Conservation (phyloP, 768 basidiomycete species). For the Amanita pseudoporphyria region DNA sequence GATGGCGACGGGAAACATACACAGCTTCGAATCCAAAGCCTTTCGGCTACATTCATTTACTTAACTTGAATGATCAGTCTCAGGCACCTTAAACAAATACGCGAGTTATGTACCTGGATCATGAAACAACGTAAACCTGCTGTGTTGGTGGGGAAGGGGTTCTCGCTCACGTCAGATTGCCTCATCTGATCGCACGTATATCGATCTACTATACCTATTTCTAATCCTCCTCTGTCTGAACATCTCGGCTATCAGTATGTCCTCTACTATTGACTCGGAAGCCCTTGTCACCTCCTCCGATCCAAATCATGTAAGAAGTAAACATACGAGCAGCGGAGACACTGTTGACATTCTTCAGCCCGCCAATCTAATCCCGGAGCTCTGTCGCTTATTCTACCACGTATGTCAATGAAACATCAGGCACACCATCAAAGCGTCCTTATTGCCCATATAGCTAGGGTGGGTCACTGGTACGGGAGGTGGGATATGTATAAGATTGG, state of each 20-base stretch:
- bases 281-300: constrained; percentile 49
- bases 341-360: constrained; percentile 37
- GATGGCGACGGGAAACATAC: no score
- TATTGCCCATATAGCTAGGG: constrained; percentile 39
- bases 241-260: constrained; percentile 10
- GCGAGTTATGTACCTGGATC: no score
- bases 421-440: neutral
- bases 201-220: neutral
- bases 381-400: constrained; percentile 77
- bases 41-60: no score
- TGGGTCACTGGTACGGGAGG: constrained; percentile 92
- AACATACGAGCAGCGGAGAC: neutral
- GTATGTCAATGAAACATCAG: constrained; percentile 13
- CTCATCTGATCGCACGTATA: no score
- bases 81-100: no score
- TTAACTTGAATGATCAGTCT: no score
- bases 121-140: no score
- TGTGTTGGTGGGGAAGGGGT: no score
- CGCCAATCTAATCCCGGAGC: constrained; percentile 83
- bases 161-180: no score
- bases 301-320: constrained; percentile 49
- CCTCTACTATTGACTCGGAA: constrained; percentile 25
- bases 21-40: no score
- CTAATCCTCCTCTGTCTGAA: neutral
- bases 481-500: constrained; percentile 65